Evolutionary conservation across 352 stramenopile genomes (phyloP), one percentile per base, ranked within the genome.

Genomic region (Pythium folliculosum): DNA sequence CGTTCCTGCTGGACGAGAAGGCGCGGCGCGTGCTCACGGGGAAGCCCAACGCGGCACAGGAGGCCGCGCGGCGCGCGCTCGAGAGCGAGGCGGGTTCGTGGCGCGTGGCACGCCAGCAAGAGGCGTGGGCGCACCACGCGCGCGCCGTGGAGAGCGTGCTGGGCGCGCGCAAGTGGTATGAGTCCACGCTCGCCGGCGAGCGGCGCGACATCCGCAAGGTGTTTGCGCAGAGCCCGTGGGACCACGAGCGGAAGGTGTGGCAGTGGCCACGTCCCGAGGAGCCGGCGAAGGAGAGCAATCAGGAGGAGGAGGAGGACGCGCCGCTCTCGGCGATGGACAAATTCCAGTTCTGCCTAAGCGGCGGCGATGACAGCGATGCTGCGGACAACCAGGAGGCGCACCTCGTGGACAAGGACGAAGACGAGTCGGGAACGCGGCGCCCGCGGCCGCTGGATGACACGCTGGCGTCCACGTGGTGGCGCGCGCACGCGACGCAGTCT

Each of bases 391-490:
- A 67, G 38, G 35, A 44, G 21, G 49, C 60, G 6, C 21, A 57
- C 40, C 27, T 57, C 30, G 5, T 38, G 13, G 30, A 64, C 7
- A 22, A 55, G 4, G 43, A 63, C 22, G n/a, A 55, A 19, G 23
- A 7, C 9, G 47, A 19, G 19, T 8, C 16, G 10, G 52, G 52
- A 7, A 40, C 35, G 35, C 45, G 52, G 10, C 25, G 49, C 19
- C 43, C 65, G 49, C 16, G n/a, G n/a, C n/a, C n/a, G n/a, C n/a
- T 86, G 43, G 43, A 57, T 19, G 78, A 86, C 25, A 50, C 61
- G 14, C 67, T 75, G 13, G 82, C 77, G 44, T 90, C 80, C 4
- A 57, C 67, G 54, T 90, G 82, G 82, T 91, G 82, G 82, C 63
- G 66, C 62, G 80, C 82, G 2, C 80, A 91, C 30, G 61, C 60